A percentile compares a stretch with the other conserved stretches of the same genome.
These are phyloP conservation scores for Aleurites moluccanus DNA, from an alignment of 441 rosid species.

Conservation along the genomic window DNA sequence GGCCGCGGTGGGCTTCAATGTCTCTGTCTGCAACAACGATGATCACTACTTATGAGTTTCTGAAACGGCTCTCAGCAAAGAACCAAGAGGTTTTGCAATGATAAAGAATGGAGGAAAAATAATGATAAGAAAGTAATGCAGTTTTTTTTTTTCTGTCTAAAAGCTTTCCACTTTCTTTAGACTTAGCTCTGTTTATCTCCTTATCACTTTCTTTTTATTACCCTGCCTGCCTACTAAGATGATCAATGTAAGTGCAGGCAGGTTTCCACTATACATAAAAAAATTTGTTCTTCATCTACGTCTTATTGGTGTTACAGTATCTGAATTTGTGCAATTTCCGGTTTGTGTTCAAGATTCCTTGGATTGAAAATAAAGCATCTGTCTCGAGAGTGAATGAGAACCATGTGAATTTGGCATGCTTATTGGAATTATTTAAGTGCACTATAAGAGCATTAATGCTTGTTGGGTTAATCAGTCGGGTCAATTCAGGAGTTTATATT, in stretches of 20 bases:
- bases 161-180: neutral
- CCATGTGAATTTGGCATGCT: neutral
- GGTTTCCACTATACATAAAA: conserved; percentile 4
- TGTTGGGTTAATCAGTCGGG: neutral
- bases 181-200: neutral
- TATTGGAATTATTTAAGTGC: neutral
- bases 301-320: neutral
- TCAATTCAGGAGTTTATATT: neutral
- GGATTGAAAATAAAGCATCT: neutral
- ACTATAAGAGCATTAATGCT: neutral
- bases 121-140: neutral
- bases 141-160: neutral
- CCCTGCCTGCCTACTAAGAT: conserved; percentile 1
- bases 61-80: conserved; percentile 79
- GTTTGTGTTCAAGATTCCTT: neutral
- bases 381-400: neutral
- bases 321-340: neutral
- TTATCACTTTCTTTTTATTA: neutral
- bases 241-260: conserved; percentile 6
- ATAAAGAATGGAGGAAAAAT: conserved; percentile 6
- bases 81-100: conserved; percentile 47
- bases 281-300: neutral
- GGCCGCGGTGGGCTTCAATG: conserved; percentile 90
- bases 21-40: conserved; percentile 91
- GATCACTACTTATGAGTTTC: conserved; percentile 94